Percentiles rank a stretch among this genome's conserved stretches.
phyloP scores from a whole-genome alignment of 257 asterid species.

The Rauvolfia tetraphylla region DNA sequence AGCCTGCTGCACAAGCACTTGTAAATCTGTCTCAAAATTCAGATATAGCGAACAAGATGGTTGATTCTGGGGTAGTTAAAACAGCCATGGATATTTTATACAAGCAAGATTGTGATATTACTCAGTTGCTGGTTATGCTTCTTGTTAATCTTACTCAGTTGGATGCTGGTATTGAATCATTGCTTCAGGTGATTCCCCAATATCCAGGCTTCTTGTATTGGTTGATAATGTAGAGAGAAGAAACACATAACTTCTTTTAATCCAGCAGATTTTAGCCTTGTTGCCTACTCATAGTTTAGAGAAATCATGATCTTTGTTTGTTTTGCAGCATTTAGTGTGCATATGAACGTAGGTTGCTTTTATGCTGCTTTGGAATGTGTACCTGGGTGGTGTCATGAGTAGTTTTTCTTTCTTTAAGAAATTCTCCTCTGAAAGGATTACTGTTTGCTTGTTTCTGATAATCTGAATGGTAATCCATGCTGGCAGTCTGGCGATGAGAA shows the following conservation, averaged over 20 bases:
- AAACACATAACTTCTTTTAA: neutral
- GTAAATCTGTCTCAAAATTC: conserved; percentile 76
- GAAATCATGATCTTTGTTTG: neutral
- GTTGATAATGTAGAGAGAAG: neutral
- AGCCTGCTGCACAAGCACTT: conserved; percentile 90
- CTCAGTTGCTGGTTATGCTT: conserved; percentile 68
- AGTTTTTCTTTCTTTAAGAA: neutral
- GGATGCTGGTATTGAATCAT: conserved; percentile 75
- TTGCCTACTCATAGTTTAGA: neutral
- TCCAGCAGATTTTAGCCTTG: neutral
- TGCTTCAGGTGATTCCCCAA: conserved; percentile 72
- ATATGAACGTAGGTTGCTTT: neutral
- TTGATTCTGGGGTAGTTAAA: conserved; percentile 52
- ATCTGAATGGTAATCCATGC: conserved; percentile 21
- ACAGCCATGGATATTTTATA: conserved; percentile 58
- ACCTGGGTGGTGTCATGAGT: neutral
- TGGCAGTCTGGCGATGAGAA: conserved; percentile 74
- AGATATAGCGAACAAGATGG: conserved; percentile 67
- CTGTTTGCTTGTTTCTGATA: conserved; percentile 7
- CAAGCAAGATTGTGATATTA: conserved; percentile 57
- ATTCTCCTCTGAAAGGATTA: neutral
- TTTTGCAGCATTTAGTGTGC: neutral
- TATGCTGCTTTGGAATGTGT: neutral
- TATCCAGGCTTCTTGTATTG: neutral
- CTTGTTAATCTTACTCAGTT: conserved; percentile 88